A percentile compares a stretch with the other conserved stretches of the same genome.
Evolutionary conservation across 2,329 filamentous ascomycete genomes (phyloP).

Genomic region (Alternaria brassicae): DNA sequence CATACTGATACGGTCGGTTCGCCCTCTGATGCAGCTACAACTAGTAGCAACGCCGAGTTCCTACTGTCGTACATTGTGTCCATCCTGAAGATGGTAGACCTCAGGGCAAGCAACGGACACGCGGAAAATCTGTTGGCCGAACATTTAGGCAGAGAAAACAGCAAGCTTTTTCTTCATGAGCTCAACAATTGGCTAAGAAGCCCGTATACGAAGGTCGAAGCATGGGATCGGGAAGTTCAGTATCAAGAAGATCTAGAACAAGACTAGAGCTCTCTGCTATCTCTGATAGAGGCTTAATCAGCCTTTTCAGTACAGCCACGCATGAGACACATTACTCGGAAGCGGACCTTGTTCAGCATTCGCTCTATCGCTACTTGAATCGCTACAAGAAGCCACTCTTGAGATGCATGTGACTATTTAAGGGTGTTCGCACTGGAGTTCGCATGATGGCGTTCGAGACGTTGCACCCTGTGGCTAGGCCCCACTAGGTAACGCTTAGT

Average conservation of each 20-base stretch:
- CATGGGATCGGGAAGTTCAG: constrained; percentile 83
- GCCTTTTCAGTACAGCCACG: not conserved
- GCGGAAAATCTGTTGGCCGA: constrained; percentile 81
- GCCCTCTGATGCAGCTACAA: constrained; percentile 29
- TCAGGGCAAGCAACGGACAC: constrained; percentile 78
- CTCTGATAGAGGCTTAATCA: not conserved
- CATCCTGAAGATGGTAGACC: constrained; percentile 81
- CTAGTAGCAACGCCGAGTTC: constrained; percentile 77
- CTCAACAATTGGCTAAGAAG: constrained; percentile 82
- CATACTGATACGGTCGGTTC: constrained; percentile 47
- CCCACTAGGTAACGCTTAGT: not conserved
- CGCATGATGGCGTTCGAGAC: constrained; percentile 3
- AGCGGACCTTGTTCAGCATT: not conserved
- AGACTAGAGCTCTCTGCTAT: not conserved
- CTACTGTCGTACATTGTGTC: constrained; percentile 85
- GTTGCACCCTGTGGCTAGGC: not conserved
- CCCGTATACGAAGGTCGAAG: constrained; percentile 72
- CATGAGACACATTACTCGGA: not conserved
- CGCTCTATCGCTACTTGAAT: not conserved
- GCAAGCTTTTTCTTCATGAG: constrained; percentile 83
- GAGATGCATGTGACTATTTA: not conserved
- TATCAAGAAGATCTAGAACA: constrained; percentile 57
- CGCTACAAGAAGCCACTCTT: not conserved
- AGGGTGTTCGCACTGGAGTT: constrained; percentile 2
- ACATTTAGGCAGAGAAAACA: constrained; percentile 76